These are phyloP conservation scores for Alopecurus myosuroides DNA, from an alignment of 176 grass and related monocot genomes.

Conservation along the genomic window DNA sequence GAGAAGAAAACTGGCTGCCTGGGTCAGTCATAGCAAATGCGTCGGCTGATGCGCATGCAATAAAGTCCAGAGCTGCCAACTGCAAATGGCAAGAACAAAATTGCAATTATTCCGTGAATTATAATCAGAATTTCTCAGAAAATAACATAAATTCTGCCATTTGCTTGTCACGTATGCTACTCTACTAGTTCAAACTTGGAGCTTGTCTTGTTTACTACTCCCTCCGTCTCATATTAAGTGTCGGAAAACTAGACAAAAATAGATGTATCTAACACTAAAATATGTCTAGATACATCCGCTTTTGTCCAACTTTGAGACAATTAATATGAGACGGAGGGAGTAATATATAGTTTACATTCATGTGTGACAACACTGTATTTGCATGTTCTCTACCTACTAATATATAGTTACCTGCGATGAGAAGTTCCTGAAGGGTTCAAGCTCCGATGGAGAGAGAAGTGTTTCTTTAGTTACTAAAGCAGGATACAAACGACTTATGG, in stretches of 20 bases:
- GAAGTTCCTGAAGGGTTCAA: slow-evolving; percentile 85
- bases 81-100: slow-evolving; percentile 31
- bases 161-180: background rate
- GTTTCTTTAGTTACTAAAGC: slow-evolving; percentile 89
- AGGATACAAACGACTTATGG: slow-evolving; percentile 86
- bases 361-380: background rate
- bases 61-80: slow-evolving; percentile 91
- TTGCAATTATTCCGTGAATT: slow-evolving; percentile 8
- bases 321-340: too few relatives aligned
- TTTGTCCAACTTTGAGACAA: too few relatives aligned
- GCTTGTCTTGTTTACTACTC: too few relatives aligned
- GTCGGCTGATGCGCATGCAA: slow-evolving; percentile 88
- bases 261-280: too few relatives aligned
- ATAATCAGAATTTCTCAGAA: slow-evolving; percentile 2
- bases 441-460: slow-evolving; percentile 68
- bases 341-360: background rate
- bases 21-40: slow-evolving; percentile 99
- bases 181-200: slow-evolving; percentile 2
- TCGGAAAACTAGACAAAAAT: too few relatives aligned
- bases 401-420: slow-evolving; percentile 94
- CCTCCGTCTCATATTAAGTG: too few relatives aligned
- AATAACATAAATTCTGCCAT: background rate
- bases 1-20: slow-evolving; percentile 88
- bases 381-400: slow-evolving; percentile 8
- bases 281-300: too few relatives aligned